These are phyloP conservation scores for Prunus yedoensis DNA, from an alignment of 331 rosid genomes.

Conservation along the genomic window DNA sequence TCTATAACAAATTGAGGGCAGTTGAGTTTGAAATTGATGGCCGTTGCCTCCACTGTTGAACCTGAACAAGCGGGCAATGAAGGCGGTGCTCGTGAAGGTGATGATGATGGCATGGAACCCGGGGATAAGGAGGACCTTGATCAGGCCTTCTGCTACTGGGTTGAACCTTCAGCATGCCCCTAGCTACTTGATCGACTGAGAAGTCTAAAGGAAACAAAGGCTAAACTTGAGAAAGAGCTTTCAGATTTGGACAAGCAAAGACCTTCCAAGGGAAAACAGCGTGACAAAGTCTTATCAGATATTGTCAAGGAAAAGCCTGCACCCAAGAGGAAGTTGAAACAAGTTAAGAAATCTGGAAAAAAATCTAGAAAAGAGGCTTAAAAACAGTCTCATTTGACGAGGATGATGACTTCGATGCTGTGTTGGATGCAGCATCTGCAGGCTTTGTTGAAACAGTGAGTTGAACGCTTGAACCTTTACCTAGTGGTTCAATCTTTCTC, in stretches of 20 bases:
- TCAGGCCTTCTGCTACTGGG: constrained; percentile 29
- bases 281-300: constrained; percentile 34
- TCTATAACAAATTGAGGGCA: constrained; percentile 66
- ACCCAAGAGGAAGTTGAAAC: constrained; percentile 62
- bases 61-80: constrained; percentile 37
- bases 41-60: constrained; percentile 77
- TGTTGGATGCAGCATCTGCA: constrained; percentile 85
- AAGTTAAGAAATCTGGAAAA: constrained; percentile 37
- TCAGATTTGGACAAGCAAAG: constrained; percentile 38
- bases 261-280: constrained; percentile 27
- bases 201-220: constrained; percentile 67
- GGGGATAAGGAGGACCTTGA: constrained; percentile 30
- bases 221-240: constrained; percentile 66
- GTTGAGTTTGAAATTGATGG: constrained; percentile 74
- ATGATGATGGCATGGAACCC: constrained; percentile 28
- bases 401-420: constrained; percentile 80
- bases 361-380: constrained; percentile 40
- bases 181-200: constrained; percentile 68
- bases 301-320: constrained; percentile 65
- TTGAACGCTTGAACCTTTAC: constrained; percentile 40
- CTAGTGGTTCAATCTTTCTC: neutral
- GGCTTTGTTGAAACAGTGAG: constrained; percentile 97
- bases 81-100: constrained; percentile 28
- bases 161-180: constrained; percentile 63
- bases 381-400: constrained; percentile 73